phyloP scores from a whole-genome alignment of 768 basidiomycete genomes.

The Pholiota conissans region DNA sequence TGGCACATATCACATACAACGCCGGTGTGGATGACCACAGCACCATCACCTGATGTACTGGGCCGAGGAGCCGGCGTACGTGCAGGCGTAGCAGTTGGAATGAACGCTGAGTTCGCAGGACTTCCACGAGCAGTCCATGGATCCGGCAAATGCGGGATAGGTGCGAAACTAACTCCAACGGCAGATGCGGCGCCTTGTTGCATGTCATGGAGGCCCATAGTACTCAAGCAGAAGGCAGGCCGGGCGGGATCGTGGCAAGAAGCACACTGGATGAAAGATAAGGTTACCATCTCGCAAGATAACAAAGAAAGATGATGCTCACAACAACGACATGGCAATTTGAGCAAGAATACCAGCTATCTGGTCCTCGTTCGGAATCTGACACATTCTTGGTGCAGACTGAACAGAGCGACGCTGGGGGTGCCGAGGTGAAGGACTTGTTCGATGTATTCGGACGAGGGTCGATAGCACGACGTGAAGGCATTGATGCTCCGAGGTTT shows the following conservation, averaged over 20 bases:
- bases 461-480: not conserved
- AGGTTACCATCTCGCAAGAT: not conserved
- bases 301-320: slow-evolving; percentile 14
- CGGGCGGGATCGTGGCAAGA: slow-evolving; percentile 24
- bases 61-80: not conserved
- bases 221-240: slow-evolving; percentile 26
- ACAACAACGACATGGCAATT: slow-evolving; percentile 38
- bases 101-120: not conserved
- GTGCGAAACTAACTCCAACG: slow-evolving; percentile 5
- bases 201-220: slow-evolving; percentile 29
- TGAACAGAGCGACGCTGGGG: slow-evolving; percentile 30
- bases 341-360: slow-evolving; percentile 35
- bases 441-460: not conserved
- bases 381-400: slow-evolving; percentile 29
- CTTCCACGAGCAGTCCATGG: slow-evolving; percentile 15
- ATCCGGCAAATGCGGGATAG: slow-evolving; percentile 21
- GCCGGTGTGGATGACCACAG: slow-evolving; percentile 50
- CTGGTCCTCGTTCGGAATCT: slow-evolving; percentile 15
- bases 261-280: slow-evolving; percentile 29
- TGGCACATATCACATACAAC: slow-evolving; percentile 71
- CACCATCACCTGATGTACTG: slow-evolving; percentile 7
- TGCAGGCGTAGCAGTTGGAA: slow-evolving; percentile 4
- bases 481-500: slow-evolving; percentile 17
- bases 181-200: slow-evolving; percentile 12
- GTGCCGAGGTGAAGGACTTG: slow-evolving; percentile 1